Base-by-base conservation (phyloP, 2,329 filamentous ascomycete genomes). In the Fusarium piperis region DNA sequence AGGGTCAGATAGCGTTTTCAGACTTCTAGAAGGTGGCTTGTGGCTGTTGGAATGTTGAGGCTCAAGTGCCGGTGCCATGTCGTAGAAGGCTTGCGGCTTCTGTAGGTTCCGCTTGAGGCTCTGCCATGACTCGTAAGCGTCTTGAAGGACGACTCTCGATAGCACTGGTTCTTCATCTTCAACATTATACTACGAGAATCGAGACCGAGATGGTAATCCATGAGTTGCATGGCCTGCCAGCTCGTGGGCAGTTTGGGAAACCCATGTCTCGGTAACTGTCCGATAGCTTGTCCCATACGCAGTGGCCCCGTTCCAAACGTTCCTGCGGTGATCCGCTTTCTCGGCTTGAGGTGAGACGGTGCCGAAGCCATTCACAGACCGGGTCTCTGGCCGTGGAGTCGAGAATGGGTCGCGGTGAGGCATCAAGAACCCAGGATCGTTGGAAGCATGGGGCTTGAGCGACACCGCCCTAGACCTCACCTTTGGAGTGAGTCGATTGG, bases 41-140 rank as follows among this genome's bases (percentile, higher is more conserved):
- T 13, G 33, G 30, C 44, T 32, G 33, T 61, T 71, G 70, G 64
- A 73, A 68, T 71, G 64, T 38, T 62, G 33, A 15, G 6, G 46
- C 51, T 60, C 20, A 41, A 69, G 30, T 72, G 18, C 68, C 66
- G 70, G 62, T 39, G 41, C 52, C 38, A 61, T 64, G 70, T 63
- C 61, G 59, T 28, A n/a, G 15, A 70, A 68, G 44, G 64, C 59
- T 67, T 53, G 12, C 20, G 56, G 36, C 62, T 62, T 51, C 26
- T 38, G 36, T 28, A 48, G 46, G n/a, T 39, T 30, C 33, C 33
- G 18, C 6, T 15, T 59, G 58, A 59, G 66, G 69, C 58, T 70
- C 58, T 64, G 52, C 36, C 13, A 15, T 58, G 38, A 33, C 16
- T 59, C 26, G 18, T 20, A 46, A 30, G 3, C 7, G 12, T 7